Conservation (phyloP, 805 yeast species). For the Jamesozyma jinghongensis region DNA sequence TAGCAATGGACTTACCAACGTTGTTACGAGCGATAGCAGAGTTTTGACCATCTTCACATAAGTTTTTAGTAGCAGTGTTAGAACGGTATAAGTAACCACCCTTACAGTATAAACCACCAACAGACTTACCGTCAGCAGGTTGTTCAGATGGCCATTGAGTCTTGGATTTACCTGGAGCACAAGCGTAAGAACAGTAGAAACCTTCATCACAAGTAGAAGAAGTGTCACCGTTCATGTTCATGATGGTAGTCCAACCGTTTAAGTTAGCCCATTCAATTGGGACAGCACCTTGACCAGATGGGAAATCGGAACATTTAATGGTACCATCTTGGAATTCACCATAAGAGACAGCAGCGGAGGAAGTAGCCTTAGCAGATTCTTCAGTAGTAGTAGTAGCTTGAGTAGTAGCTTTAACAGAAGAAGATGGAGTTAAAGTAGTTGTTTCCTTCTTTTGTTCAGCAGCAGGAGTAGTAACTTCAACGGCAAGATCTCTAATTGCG, state of each 20-base stretch:
- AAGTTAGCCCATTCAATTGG: constrained; percentile 46
- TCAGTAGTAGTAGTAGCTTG: constrained; percentile 29
- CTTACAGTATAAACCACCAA: constrained; percentile 89
- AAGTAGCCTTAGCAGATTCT: constrained; percentile 41
- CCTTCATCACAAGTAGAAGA: constrained; percentile 80
- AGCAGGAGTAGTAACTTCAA: constrained; percentile 14
- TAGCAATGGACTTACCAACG: constrained; percentile 63
- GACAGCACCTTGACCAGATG: constrained; percentile 67
- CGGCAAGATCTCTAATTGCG: constrained; percentile 10
- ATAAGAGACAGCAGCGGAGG: constrained; percentile 40
- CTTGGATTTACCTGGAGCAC: constrained; percentile 98
- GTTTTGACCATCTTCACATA: constrained; percentile 85
- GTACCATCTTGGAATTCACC: constrained; percentile 62
- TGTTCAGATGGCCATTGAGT: constrained; percentile 93
- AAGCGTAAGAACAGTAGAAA: constrained; percentile 92
- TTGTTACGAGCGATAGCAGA: constrained; percentile 50
- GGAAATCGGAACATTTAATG: constrained; percentile 57
- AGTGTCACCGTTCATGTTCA: constrained; percentile 41
- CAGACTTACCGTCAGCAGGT: constrained; percentile 84
- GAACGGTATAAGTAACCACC: constrained; percentile 79
- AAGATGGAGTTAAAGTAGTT: constrained; percentile 16
- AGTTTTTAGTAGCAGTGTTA: constrained; percentile 54
- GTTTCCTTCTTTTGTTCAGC: constrained; percentile 21
- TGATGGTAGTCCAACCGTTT: constrained; percentile 43
- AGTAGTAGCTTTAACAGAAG: constrained; percentile 22